Evolutionary conservation across 495 filamentous ascomycete genomes (phyloP), one percentile per base, ranked within the genome.

Genomic region (Sporormia fimetaria): DNA sequence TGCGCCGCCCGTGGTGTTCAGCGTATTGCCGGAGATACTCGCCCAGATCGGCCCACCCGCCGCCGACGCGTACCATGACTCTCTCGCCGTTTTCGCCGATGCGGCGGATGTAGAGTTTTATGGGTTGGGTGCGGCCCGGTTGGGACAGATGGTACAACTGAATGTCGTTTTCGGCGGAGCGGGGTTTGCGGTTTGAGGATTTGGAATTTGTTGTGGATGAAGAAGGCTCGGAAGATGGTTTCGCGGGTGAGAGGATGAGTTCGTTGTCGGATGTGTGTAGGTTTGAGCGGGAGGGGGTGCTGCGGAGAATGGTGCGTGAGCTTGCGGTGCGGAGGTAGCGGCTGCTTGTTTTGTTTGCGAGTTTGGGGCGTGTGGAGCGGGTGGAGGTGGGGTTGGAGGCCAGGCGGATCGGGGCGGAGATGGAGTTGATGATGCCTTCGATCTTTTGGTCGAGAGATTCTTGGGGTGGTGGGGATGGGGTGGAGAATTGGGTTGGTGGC

Each of bases 21-120:
- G 84, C 86, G 53, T 93, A 98, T 57, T 94, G 83, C 47, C 80
- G 77, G n/a, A 98, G 68, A 56, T 94, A 96, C 60, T 94, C 88
- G 18, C 79, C 86, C 16, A 98, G 65, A 57, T 98, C 90, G 10
- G 86, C 83, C 90, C 90, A 98, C 24, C 90, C 90, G 42, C 90
- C 90, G 11, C 90, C 90, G 15, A 96, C 85, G 40, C 90, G 80
- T 6, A 95, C 92, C 87, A 98, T 95, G 30, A 96, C 87, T 20
- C 90, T 75, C 58, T 94, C 85, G n/a, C 81, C 80, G 21, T 75
- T 68, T 58, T 92, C 84, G 24, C 90, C 90, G 1, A 98, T 86
- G 10, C 85, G 76, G 0, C 90, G 80, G 18, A 96, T 85, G 55
- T 88, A 90, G 1, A 98, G 72, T 59, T 94, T 95, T 47, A 90